Evolutionary conservation across 2,329 filamentous ascomycete genomes (phyloP), one percentile per base, ranked within the genome.

Genomic region (Penicillium corylophilum): DNA sequence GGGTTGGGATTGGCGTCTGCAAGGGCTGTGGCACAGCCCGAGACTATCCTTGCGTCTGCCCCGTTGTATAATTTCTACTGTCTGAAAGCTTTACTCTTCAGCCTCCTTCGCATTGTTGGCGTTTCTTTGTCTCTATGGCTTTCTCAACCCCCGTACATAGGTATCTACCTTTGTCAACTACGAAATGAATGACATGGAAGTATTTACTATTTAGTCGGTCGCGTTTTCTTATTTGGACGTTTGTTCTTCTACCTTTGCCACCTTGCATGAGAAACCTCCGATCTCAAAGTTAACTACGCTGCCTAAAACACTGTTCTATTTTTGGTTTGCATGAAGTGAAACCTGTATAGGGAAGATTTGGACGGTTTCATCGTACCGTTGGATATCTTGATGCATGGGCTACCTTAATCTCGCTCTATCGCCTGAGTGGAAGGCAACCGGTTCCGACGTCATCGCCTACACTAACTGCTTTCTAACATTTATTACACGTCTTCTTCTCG

Each of bases 201-300:
- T 38, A 20, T 38, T 38, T 20, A 12, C 7, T 2, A 8, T 28
- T 9, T 28, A 8, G 9, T 28, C 24, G 26, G 26, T 28, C 9
- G 26, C 26, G 9, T 5, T 5, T 28, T 10, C 12, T 10, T 28
- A 24, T 28, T 28, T 9, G 8, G 7, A 28, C 26, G 7, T 28
- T 10, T n/a, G n/a, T n/a, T 9, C 26, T 20, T 36, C 16, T 20
- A 33, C 29, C 16, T 40, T 40, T 40, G 20, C 50, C 54, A 56
- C 56, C 56, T 59, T 56, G 56, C 56, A 56, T 54, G 46, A 40
- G 51, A 59, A 40, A 36, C 44, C 44, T 54, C 56, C 56, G 54
- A 59, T 46, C 36, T 43, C 42, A 46, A n/a, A 33, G 48, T 38
- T 38, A 58, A 59, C 44, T 43, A 36, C 48, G 56, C 54, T 59